These are phyloP conservation scores for Sonneratia alba DNA, from an alignment of 345 rosid species.

Conservation along the genomic window DNA sequence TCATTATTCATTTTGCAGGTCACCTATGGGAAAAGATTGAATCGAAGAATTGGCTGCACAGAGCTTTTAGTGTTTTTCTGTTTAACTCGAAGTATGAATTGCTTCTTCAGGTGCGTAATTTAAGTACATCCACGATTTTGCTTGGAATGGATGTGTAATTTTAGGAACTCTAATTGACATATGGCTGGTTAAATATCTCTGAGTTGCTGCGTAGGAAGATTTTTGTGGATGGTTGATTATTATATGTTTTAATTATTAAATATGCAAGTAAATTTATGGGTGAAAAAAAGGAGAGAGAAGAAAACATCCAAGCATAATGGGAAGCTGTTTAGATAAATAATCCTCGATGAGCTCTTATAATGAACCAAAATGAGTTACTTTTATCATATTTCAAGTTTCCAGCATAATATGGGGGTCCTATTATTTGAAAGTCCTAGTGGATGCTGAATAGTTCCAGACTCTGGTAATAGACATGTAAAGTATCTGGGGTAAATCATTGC, in stretches of 20 bases:
- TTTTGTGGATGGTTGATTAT: neutral
- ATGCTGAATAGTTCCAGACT: neutral
- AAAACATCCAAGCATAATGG: neutral
- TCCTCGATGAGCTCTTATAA: neutral
- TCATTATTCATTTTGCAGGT: constrained; percentile 37
- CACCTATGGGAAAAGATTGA: constrained; percentile 93
- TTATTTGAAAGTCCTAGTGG: neutral
- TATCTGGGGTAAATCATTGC: neutral
- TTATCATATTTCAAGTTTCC: neutral
- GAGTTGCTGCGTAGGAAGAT: neutral
- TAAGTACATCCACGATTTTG: neutral
- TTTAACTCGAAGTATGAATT: constrained; percentile 91
- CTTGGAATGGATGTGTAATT: neutral
- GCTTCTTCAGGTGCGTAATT: constrained; percentile 73
- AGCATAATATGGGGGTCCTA: neutral
- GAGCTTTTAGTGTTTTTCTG: constrained; percentile 95
- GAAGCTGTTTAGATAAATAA: neutral
- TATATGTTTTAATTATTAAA: neutral
- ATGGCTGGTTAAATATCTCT: neutral
- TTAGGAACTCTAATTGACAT: neutral
- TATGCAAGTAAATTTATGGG: neutral
- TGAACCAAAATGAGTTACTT: neutral
- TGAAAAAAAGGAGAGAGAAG: neutral
- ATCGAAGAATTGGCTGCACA: constrained; percentile 67
- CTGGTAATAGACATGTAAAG: neutral